Conservation (phyloP, 108 stramenopile genomes). For the Epithemia pelagica region DNA sequence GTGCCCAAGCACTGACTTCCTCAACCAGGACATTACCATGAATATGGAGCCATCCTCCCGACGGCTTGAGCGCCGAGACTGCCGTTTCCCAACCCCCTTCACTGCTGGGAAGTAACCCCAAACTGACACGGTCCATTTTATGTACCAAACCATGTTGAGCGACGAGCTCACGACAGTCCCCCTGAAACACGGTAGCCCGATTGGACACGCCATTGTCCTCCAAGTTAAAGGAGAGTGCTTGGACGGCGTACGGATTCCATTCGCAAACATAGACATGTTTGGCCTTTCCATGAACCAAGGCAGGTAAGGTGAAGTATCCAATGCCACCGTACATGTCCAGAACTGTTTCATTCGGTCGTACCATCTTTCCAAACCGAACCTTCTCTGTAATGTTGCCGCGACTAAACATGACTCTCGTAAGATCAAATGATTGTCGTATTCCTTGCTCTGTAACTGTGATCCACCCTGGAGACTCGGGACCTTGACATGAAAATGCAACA, state of each 20-base stretch:
- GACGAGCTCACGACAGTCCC: slow-evolving; percentile 63
- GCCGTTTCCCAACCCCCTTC: slow-evolving; percentile 88
- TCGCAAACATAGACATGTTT: slow-evolving; percentile 77
- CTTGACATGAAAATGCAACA: slow-evolving; percentile 19
- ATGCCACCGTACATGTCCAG: slow-evolving; percentile 96
- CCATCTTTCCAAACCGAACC: slow-evolving; percentile 76
- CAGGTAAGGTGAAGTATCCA: slow-evolving; percentile 94
- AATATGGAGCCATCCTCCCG: slow-evolving; percentile 84
- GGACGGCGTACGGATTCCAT: slow-evolving; percentile 84
- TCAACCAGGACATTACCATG: slow-evolving; percentile 82
- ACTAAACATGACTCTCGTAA: slow-evolving; percentile 92
- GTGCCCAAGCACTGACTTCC: slow-evolving; percentile 55
- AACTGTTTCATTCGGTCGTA: slow-evolving; percentile 60
- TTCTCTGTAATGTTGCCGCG: slow-evolving; percentile 92
- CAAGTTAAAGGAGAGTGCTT: slow-evolving; percentile 75
- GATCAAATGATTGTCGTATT: slow-evolving; percentile 83
- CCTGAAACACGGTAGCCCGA: slow-evolving; percentile 50
- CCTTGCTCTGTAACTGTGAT: slow-evolving; percentile 91
- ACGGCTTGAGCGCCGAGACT: slow-evolving; percentile 51
- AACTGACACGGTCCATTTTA: slow-evolving; percentile 79
- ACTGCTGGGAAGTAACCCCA: slow-evolving; percentile 89
- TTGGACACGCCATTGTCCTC: slow-evolving; percentile 63
- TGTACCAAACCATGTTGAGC: slow-evolving; percentile 23
- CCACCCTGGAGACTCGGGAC: slow-evolving; percentile 61
- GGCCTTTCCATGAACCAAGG: slow-evolving; percentile 67